Conservation (phyloP, 2,329 filamentous ascomycete species). For the Didymella lethalis region DNA sequence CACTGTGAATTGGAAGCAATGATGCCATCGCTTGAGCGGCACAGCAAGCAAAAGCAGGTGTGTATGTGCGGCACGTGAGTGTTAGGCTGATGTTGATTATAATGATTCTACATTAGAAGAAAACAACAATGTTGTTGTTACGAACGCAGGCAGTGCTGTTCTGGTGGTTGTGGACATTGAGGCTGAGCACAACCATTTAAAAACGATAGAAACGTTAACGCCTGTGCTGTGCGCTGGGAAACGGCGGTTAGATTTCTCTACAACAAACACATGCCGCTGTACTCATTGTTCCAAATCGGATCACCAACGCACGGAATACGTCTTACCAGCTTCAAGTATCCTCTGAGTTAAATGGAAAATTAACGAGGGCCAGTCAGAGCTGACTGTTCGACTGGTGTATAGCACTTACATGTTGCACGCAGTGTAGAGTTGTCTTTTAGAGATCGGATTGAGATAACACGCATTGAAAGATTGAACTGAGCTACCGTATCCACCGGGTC, state of each 20-base stretch:
- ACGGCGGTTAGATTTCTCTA: not conserved
- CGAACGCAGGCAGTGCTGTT: constrained; percentile 13
- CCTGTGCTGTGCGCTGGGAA: constrained; percentile 10
- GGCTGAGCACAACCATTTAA: constrained; percentile 24
- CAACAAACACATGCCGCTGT: constrained; percentile 2
- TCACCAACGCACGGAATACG: too few species aligned
- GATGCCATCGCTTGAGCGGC: constrained; percentile 23
- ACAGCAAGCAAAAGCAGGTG: constrained; percentile 14
- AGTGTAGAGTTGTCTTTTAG: too few species aligned
- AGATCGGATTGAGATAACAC: too few species aligned
- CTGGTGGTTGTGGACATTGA: constrained; percentile 24
- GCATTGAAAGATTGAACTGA: too few species aligned
- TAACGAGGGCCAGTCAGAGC: too few species aligned
- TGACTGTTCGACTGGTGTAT: too few species aligned
- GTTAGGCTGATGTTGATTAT: constrained; percentile 2
- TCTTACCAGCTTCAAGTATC: too few species aligned
- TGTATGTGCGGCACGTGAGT: constrained; percentile 11
- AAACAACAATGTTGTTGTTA: constrained; percentile 18
- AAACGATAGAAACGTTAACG: constrained; percentile 14
- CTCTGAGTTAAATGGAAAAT: too few species aligned
- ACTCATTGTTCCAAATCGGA: not conserved
- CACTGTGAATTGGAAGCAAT: constrained; percentile 22
- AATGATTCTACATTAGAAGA: constrained; percentile 15
- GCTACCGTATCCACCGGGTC: too few species aligned
- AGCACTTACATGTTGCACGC: too few species aligned